A percentile compares a stretch with the other conserved stretches of the same genome.
These are phyloP conservation scores for Calonectria multiphialidica DNA, from an alignment of 2,329 filamentous ascomycete species.

Conservation along the genomic window DNA sequence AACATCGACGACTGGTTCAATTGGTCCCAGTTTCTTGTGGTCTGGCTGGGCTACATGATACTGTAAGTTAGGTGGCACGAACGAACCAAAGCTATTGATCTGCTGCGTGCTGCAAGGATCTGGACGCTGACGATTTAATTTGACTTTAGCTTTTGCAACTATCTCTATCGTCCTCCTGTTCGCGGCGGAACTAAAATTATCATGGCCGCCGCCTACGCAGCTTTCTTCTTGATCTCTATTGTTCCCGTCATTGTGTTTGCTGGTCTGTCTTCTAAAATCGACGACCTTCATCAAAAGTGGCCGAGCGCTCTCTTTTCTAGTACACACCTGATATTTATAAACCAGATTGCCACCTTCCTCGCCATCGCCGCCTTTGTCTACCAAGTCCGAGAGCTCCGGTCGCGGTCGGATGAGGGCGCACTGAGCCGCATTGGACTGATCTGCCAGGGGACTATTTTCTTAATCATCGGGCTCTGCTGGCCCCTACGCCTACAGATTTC, in stretches of 20 bases:
- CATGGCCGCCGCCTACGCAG: not conserved
- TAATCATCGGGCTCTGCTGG: not conserved
- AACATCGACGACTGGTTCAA: not conserved
- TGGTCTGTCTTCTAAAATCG: not conserved
- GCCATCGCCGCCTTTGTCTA: not conserved
- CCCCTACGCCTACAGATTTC: not conserved
- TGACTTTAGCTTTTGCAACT: not conserved
- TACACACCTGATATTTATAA: not conserved
- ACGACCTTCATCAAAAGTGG: not conserved
- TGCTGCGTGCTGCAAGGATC: not conserved
- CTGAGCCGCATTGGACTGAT: not conserved
- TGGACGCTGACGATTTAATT: not conserved
- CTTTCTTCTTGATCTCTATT: not conserved
- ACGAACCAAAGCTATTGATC: too few species aligned
- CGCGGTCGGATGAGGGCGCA: not conserved
- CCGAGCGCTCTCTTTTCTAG: not conserved
- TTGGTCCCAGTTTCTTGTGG: not conserved
- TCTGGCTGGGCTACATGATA: not conserved
- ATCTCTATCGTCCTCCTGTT: not conserved
- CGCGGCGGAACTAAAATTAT: not conserved
- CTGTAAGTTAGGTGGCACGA: not conserved
- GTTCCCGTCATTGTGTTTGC: not conserved
- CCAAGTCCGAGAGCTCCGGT: not conserved
- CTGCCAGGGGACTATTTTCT: not conserved
- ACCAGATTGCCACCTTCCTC: not conserved